Evolutionary conservation across 345 rosid species (phyloP), one percentile per base, ranked within the genome.

Genomic region (Camelina sativa): DNA sequence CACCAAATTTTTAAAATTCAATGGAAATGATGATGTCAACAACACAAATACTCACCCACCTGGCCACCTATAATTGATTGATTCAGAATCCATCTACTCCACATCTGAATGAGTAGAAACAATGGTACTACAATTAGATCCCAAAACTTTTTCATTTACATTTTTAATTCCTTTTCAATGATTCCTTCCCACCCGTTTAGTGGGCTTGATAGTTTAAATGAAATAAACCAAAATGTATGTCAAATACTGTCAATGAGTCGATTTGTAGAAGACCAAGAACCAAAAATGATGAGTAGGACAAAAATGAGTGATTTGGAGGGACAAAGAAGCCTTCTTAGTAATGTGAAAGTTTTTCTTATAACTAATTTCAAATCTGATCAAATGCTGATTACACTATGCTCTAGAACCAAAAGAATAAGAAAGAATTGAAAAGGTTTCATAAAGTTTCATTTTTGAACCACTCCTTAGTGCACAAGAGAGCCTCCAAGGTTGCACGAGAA

Each of bases 401-500:
- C 41, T 51, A 60, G 61, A 63, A 32, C 13, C 3, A 11, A 47
- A 67, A 23, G 22, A 47, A 19, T 1, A 38, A 44, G 40, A 6
- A 62, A 41, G 7, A 41, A 10, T 41, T 7, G 17, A 11, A 53
- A 52, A 67, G 15, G 15, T n/a, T 22, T 76, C 59, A 69, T 23
- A 20, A 23, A 16, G 52, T 44, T 69, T 11, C 34, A 50, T 48
- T 62, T 35, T 69, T 69, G 15, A 76, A 34, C 97, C 97, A 89
- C 59, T 87, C 92, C 79, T 91, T 91, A 25, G 89, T 85, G 76
- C 97, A 91, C 22, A 91, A 65, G 32, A 89, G 85, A 62, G 97
- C 95, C 79, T 91, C 94, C 79, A 91, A 83, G 0, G 95, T 91
- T 50, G 80, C 87, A 6, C 80, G 86, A 56, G 89, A 76, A 72